Evolutionary conservation across 2,329 filamentous ascomycete species (phyloP).

Genomic region (Tolypocladium tundrense): DNA sequence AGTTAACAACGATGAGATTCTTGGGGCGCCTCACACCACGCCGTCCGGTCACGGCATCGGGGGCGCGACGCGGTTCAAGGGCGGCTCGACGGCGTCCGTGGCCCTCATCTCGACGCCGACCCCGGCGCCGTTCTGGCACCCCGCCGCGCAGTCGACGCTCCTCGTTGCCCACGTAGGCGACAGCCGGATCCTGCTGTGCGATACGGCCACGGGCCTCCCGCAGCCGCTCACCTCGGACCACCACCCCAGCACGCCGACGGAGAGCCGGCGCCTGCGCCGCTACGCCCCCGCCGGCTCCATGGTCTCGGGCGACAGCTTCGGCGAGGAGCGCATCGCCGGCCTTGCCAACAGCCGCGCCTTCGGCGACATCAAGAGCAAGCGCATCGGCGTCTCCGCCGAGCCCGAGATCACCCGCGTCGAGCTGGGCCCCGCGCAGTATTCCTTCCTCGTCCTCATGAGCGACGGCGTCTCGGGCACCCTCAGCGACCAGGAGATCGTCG

Average conservation of each 20-base stretch:
- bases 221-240: constrained; percentile 82
- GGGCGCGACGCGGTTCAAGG: constrained; percentile 71
- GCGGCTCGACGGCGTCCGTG: constrained; percentile 84
- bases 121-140: constrained; percentile 90
- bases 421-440: constrained; percentile 72
- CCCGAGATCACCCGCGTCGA: constrained; percentile 77
- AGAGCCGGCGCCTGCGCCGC: constrained; percentile 72
- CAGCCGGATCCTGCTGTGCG: constrained; percentile 81
- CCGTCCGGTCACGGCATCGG: constrained; percentile 57
- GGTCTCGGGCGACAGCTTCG: constrained; percentile 83
- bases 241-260: constrained; percentile 78
- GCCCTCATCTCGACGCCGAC: constrained; percentile 88
- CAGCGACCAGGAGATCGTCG: constrained; percentile 89
- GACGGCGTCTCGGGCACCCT: constrained; percentile 84
- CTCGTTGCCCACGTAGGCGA: constrained; percentile 88
- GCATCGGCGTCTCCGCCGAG: constrained; percentile 88
- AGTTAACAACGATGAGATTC: constrained; percentile 74
- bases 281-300: constrained; percentile 69
- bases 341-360: constrained; percentile 92
- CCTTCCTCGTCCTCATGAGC: constrained; percentile 77
- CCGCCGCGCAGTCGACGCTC: constrained; percentile 71
- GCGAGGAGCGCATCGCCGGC: constrained; percentile 88
- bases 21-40: constrained; percentile 49
- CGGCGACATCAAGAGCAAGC: constrained; percentile 84
- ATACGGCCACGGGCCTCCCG: constrained; percentile 70